These are phyloP conservation scores for Crithidia fasciculata DNA, from an alignment of 208 protist species.

Conservation along the genomic window DNA sequence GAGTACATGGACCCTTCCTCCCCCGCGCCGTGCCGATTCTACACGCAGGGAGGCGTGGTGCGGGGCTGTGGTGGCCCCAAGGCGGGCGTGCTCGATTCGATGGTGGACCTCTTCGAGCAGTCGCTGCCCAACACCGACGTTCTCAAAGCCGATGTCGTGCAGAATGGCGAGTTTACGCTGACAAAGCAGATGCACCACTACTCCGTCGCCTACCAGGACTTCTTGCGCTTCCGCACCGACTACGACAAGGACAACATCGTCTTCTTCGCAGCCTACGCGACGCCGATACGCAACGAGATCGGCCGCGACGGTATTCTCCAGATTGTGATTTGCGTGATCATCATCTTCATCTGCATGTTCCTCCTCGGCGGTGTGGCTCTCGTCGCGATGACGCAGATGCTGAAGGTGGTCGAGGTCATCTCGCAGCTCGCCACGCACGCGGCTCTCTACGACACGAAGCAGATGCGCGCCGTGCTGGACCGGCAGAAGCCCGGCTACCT, in stretches of 20 bases:
- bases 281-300: slow-evolving; percentile 37
- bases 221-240: slow-evolving; percentile 38
- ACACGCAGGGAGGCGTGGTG: too few species aligned
- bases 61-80: background rate
- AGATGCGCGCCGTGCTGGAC: slow-evolving; percentile 52
- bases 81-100: slow-evolving; percentile 21
- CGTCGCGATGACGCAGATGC: slow-evolving; percentile 46
- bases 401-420: slow-evolving; percentile 52
- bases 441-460: slow-evolving; percentile 56
- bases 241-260: slow-evolving; percentile 18
- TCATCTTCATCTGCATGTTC: slow-evolving; percentile 57
- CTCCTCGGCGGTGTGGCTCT: slow-evolving; percentile 51
- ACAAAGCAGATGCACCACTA: slow-evolving; percentile 31
- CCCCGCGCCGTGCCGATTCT: slow-evolving; percentile 3
- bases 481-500: slow-evolving; percentile 15
- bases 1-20: too few species aligned
- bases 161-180: slow-evolving; percentile 7
- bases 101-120: slow-evolving; percentile 33
- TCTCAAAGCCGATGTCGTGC: slow-evolving; percentile 5
- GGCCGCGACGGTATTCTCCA: slow-evolving; percentile 41
- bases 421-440: slow-evolving; percentile 59
- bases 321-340: slow-evolving; percentile 57
- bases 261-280: slow-evolving; percentile 63
- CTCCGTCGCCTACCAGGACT: slow-evolving; percentile 48
- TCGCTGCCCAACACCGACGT: background rate